These are phyloP conservation scores for Podila epigama DNA, from an alignment of 192 early-diverging fungal species.

Conservation along the genomic window DNA sequence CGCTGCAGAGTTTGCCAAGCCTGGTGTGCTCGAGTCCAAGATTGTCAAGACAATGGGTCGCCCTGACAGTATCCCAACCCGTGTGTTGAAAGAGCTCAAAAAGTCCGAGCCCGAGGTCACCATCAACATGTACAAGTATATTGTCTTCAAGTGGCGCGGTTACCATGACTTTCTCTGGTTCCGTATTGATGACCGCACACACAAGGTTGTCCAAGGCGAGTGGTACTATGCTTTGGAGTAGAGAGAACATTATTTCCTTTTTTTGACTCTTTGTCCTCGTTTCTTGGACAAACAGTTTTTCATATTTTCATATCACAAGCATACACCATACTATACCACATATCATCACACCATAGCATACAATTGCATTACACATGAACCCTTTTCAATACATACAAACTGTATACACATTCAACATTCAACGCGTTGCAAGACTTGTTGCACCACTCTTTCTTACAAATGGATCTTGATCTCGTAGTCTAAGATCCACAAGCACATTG, in stretches of 20 bases:
- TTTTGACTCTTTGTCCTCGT: neutral
- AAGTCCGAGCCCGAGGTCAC: conserved; percentile 46
- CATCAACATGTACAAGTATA: neutral
- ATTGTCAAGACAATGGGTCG: conserved; percentile 21
- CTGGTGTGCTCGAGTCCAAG: neutral
- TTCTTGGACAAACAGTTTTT: neutral
- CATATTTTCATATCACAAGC: neutral
- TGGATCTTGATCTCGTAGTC: too few relatives aligned
- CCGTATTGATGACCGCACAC: neutral
- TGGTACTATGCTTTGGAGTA: neutral
- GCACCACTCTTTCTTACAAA: too few relatives aligned
- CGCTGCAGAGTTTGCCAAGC: neutral
- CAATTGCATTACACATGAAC: too few relatives aligned
- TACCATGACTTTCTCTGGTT: neutral
- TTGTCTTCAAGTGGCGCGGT: neutral
- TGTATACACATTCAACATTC: too few relatives aligned
- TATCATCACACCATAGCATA: neutral
- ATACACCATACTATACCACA: neutral
- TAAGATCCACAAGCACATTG: too few relatives aligned
- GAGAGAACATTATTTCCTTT: conserved; percentile 22
- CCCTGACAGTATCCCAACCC: conserved; percentile 33
- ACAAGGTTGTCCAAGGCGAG: neutral
- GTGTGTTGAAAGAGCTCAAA: conserved; percentile 21
- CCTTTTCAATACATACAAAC: too few relatives aligned
- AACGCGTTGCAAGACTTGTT: too few relatives aligned